These are phyloP conservation scores for Blastobotrys capitulatus DNA, from an alignment of 1,139 yeast genomes.

Conservation along the genomic window DNA sequence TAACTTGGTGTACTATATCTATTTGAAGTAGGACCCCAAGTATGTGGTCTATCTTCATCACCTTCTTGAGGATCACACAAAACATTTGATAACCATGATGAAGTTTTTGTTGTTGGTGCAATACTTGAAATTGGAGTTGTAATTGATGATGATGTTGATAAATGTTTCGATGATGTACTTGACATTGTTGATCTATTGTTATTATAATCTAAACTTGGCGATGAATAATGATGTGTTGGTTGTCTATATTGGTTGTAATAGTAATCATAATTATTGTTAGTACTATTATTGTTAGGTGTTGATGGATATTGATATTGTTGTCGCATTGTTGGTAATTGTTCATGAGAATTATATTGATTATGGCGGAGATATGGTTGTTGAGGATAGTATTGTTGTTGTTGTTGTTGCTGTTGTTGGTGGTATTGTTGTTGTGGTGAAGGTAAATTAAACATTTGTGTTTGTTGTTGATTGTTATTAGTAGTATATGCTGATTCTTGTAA, in stretches of 20 bases:
- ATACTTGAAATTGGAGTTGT: conserved; percentile 26
- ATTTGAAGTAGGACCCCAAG: conserved; percentile 31
- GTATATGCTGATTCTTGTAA: conserved; percentile 8
- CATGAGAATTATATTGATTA: conserved; percentile 4
- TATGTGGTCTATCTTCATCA: conserved; percentile 30
- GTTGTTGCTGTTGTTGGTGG: conserved; percentile 12
- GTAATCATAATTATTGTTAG: conserved; percentile 6
- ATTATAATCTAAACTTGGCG: conserved; percentile 11
- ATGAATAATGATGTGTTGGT: conserved; percentile 1
- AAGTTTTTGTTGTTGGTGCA: conserved; percentile 19
- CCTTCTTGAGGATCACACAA: conserved; percentile 21
- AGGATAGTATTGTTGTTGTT: conserved; percentile 18
- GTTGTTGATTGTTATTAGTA: conserved; percentile 4
- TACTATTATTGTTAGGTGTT: conserved; percentile 18
- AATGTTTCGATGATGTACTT: conserved; percentile 18
- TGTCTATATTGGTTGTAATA: conserved; percentile 4
- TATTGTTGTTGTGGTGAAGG: not conserved
- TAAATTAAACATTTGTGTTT: not conserved
- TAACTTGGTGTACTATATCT: conserved; percentile 24
- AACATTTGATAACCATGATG: conserved; percentile 29
- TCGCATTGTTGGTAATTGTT: conserved; percentile 6
- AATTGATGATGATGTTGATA: conserved; percentile 21
- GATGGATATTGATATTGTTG: conserved; percentile 15
- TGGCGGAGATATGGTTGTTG: conserved; percentile 5
- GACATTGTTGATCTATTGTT: conserved; percentile 18